phyloP scores from a whole-genome alignment of 495 filamentous ascomycete species.

The Penicillium roqueforti region DNA sequence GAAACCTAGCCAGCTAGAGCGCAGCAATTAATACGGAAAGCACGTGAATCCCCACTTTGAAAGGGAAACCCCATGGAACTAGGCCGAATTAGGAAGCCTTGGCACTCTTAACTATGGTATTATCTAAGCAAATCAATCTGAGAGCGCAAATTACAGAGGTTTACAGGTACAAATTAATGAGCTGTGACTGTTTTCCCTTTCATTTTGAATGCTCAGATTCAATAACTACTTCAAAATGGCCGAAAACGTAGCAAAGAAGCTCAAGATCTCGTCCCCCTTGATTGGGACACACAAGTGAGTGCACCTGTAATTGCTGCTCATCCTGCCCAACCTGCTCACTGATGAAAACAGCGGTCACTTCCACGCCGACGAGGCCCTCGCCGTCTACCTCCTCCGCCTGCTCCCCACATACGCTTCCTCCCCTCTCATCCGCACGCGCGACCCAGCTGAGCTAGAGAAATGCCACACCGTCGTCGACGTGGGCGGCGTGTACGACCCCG shows the following conservation, averaged over 20 bases:
- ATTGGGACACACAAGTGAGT: conserved; percentile 85
- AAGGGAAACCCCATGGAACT: too few species aligned
- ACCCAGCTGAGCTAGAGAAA: conserved; percentile 67
- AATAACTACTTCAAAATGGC: conserved; percentile 53
- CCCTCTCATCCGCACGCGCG: conserved; percentile 79
- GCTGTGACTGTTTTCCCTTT: too few species aligned
- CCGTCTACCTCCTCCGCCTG: conserved; percentile 89
- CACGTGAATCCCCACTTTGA: too few species aligned
- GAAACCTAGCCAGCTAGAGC: conserved; percentile 14
- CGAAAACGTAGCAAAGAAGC: conserved; percentile 62
- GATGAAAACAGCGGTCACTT: conserved; percentile 69
- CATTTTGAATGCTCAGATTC: conserved; percentile 28
- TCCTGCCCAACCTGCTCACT: conserved; percentile 1
- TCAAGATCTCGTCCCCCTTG: conserved; percentile 59
- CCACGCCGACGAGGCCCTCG: conserved; percentile 98
- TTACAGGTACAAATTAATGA: too few species aligned
- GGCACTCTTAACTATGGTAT: too few species aligned
- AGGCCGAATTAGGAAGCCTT: too few species aligned
- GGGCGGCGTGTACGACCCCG: conserved; percentile 79
- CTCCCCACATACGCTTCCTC: conserved; percentile 75
- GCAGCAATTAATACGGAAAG: conserved; percentile 21
- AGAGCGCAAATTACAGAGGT: too few species aligned
- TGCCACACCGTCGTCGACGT: conserved; percentile 98
- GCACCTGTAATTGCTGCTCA: neutral
- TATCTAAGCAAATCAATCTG: too few species aligned